Evolutionary conservation across 495 filamentous ascomycete genomes (phyloP), one percentile per base, ranked within the genome.

Genomic region (Penicillium roqueforti): DNA sequence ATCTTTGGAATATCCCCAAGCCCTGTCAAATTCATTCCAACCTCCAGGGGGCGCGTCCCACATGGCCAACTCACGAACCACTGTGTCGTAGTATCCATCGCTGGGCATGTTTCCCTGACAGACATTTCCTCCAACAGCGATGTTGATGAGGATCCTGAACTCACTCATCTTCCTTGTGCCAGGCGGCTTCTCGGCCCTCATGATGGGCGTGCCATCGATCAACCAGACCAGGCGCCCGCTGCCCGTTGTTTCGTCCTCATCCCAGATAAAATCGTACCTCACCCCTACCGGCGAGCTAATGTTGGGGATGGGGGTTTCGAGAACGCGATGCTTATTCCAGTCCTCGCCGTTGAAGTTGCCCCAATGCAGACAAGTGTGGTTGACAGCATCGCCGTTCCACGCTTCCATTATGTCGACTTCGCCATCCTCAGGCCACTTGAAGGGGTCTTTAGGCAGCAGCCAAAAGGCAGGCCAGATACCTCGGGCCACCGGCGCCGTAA

Each of bases 361-460:
- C 63, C 60, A 66, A 52, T 66, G 63, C 29, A 66, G 42, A 63
- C 63, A 66, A 23, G 60, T 59, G 40, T 66, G 63, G 47, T 66
- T 66, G 38, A 63, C 50, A 49, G 60, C 60, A 61, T 66, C 57
- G 43, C 63, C 50, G 25, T 66, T 66, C 63, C 63, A 66, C 23
- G 55, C 57, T 48, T 66, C 63, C 60, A 63, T 63, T 11, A 66
- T 66, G 40, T 66, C 63, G 26, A 66, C 29, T 55, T 66, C 63
- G n/a, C 63, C 63, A 47, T 66, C 63, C 46, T 63, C 60, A 23
- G 63, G 63, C 63, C 63, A 66, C 57, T 63, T 61, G 55, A 66
- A 66, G 47, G 63, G 63, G 41, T 66, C 63, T 61, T 66, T 63
- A 58, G 63, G 63, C 57, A 66, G 63, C 63, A 66, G 57, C 63